A percentile compares a stretch with the other conserved stretches of the same genome.
phyloP scores from a whole-genome alignment of 106 monocot species.

The Platanthera guangdongensis region DNA sequence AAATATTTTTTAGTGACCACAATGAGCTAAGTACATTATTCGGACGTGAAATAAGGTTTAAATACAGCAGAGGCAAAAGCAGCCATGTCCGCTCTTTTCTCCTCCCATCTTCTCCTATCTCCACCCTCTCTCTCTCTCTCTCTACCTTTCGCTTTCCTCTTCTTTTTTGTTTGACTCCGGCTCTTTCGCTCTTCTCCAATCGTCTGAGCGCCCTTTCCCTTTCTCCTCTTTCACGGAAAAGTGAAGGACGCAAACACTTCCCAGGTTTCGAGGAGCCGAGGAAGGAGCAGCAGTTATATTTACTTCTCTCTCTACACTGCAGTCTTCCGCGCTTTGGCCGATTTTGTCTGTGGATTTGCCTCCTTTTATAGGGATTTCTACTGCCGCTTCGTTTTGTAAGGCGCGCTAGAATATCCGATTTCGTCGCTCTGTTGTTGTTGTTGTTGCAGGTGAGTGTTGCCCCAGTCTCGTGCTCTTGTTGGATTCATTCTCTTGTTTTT shows the following conservation, averaged over 20 bases:
- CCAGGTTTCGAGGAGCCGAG: neutral
- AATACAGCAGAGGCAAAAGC: neutral
- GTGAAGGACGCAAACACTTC: neutral
- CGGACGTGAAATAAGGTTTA: slow-evolving; percentile 3
- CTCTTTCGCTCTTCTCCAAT: slow-evolving; percentile 2
- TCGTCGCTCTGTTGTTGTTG: neutral
- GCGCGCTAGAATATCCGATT: neutral
- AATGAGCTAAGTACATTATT: too few species aligned
- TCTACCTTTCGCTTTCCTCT: neutral
- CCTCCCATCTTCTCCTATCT: neutral
- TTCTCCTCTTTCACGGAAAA: neutral
- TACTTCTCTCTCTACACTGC: neutral
- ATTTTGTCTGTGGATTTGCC: neutral
- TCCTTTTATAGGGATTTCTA: neutral
- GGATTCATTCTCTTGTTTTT: neutral
- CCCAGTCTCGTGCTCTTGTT: neutral
- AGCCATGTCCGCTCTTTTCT: slow-evolving; percentile 4
- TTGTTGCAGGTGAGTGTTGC: neutral
- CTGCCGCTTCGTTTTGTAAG: neutral
- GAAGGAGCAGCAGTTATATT: neutral
- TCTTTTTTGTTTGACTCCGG: neutral
- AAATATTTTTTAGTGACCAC: too few species aligned
- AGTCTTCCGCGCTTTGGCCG: neutral
- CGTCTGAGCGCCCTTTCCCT: neutral
- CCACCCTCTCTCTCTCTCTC: too few species aligned